Base-by-base conservation (phyloP, 371 early-diverging fungal species). In the Synchytrium microbalum region DNA sequence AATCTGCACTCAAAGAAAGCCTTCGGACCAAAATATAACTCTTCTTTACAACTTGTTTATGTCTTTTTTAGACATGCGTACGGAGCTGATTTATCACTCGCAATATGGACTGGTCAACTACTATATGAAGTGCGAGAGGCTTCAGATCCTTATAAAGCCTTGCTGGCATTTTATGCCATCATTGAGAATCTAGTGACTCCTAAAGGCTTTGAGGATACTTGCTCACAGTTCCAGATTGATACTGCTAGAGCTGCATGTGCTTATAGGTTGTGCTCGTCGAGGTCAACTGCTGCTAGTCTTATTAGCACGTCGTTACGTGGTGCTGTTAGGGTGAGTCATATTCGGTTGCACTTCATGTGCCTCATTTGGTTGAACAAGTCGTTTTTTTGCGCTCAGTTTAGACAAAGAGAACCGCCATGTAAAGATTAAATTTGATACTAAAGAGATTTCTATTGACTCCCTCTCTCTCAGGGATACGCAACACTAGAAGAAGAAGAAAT, bases 101-200 rank as follows among this genome's bases (percentile, higher is more conserved):
- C 71, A 16, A 25, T 76, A 25, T 87, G 89, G 86, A 67, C 78
- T 0, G 82, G 83, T 8, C 78, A 76, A 57, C 70, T 88, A 59
- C 64, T 74, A 14, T 83, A 84, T 58, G 79, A 79, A 38, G 56
- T 83, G 2, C 66, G 74, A 27, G 81, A 84, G 28, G 75, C 85
- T 0, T 72, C 75, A 31, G 86, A 86, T 56, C 85, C 86, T 0
- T 63, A 69, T 26, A 72, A 68, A 59, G 83, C 84, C 0, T 67
- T 81, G 26, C 63, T 72, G 16, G 80, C 73, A n/a, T 83, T 87
- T 55, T 75, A 79, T 70, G 69, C 69, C 26, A 77, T 85, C 30
- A 66, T 85, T 26, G 59, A 75, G 28, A 19, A 62, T 3, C 72
- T 87, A 66, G 72, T 65, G 5, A 79, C 78, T 10, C 71, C 74